phyloP scores from a whole-genome alignment of 177 flowering plant genomes.

The Vitis hybrid region DNA sequence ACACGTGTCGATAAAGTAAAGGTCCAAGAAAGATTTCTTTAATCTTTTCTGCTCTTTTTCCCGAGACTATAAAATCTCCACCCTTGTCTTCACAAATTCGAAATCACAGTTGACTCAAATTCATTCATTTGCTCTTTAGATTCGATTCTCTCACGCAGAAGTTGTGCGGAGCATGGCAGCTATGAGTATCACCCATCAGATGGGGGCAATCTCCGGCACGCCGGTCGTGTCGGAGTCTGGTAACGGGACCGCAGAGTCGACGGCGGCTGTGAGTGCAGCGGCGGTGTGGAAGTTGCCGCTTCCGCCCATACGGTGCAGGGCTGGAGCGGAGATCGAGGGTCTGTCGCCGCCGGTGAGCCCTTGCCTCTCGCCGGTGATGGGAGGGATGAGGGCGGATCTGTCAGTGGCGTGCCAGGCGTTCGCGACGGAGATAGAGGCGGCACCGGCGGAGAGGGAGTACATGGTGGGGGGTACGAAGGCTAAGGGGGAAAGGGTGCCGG shows the following conservation, averaged over 20 bases:
- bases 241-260: conserved; percentile 4
- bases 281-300: conserved; percentile 49
- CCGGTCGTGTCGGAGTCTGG: conserved; percentile 27
- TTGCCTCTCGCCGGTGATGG: conserved; percentile 44
- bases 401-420: conserved; percentile 72
- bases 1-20: conserved; percentile 19
- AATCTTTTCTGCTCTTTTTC: conserved; percentile 11
- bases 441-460: conserved; percentile 20
- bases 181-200: conserved; percentile 57
- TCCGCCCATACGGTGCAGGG: conserved; percentile 39
- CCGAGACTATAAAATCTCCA: conserved; percentile 2
- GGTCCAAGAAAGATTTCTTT: conserved; percentile 2
- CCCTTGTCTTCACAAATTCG: neutral
- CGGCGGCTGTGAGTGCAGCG: conserved; percentile 34
- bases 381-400: conserved; percentile 50
- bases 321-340: conserved; percentile 22
- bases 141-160: neutral
- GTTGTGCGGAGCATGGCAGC: conserved; percentile 40
- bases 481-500: conserved; percentile 73
- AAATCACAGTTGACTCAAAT: neutral
- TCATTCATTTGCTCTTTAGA: neutral
- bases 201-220: conserved; percentile 58
- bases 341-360: conserved; percentile 63
- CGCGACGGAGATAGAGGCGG: conserved; percentile 20
- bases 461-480: conserved; percentile 27